A percentile compares a stretch with the other conserved stretches of the same genome.
phyloP scores from a whole-genome alignment of 2,329 filamentous ascomycete genomes.

The Fusarium sp. region DNA sequence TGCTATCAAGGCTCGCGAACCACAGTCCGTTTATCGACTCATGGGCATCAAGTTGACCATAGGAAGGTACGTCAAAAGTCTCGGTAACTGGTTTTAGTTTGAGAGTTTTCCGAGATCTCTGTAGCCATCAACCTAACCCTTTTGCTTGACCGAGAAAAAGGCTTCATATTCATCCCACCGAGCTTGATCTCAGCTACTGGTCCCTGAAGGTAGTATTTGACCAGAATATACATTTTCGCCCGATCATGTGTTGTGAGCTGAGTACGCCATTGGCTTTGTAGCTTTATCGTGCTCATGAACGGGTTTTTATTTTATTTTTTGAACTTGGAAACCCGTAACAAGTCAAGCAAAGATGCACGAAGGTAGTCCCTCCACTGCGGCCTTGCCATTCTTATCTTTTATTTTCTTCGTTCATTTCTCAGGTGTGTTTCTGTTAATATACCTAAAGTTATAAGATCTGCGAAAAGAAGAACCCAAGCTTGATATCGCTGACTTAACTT shows the following conservation, averaged over 20 bases:
- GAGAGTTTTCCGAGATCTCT: background rate
- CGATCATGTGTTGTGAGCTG: constrained; percentile 18
- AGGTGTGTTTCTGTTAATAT: background rate
- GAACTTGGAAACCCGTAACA: background rate
- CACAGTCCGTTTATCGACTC: background rate
- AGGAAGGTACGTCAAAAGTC: background rate
- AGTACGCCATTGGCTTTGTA: constrained; percentile 18
- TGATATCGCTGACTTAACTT: background rate
- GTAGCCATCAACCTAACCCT: constrained; percentile 9
- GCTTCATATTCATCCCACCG: constrained; percentile 1
- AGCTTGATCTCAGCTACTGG: constrained; percentile 5
- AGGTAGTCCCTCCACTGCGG: background rate
- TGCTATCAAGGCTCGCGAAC: constrained; percentile 7
- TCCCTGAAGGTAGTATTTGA: background rate
- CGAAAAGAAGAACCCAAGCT: background rate
- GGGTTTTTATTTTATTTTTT: background rate
- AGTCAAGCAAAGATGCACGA: background rate
- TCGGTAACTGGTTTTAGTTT: background rate
- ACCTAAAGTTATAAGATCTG: background rate
- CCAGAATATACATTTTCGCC: background rate
- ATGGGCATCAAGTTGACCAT: background rate
- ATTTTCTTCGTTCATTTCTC: background rate
- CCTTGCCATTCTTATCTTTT: background rate
- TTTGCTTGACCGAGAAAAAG: constrained; percentile 31
- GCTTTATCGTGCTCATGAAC: background rate